Evolutionary conservation across 768 basidiomycete species (phyloP).

Genomic region (Russula brevipes): DNA sequence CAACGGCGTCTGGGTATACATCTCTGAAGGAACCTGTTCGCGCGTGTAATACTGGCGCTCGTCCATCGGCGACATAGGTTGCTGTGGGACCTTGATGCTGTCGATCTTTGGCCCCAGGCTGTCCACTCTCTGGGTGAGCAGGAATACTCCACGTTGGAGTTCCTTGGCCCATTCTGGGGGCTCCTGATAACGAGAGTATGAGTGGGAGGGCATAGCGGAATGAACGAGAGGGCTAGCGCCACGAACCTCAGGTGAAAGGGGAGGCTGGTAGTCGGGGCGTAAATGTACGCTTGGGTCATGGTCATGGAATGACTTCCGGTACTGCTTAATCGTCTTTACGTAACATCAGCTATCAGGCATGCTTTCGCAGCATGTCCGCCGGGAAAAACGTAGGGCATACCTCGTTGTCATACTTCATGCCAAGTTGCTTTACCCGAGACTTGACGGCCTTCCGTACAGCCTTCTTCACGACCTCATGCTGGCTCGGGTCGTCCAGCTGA

Average conservation of each 20-base stretch:
- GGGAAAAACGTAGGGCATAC: constrained; percentile 33
- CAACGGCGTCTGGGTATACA: constrained; percentile 25
- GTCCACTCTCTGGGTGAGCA: constrained; percentile 25
- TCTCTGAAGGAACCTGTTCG: constrained; percentile 22
- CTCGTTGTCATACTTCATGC: constrained; percentile 70
- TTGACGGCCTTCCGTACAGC: constrained; percentile 70
- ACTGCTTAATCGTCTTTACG: constrained; percentile 57
- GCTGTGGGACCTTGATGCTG: constrained; percentile 19
- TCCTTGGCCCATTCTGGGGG: constrained; percentile 27
- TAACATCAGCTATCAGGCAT: constrained; percentile 9
- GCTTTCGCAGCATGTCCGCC: constrained; percentile 14
- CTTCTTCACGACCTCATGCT: constrained; percentile 69
- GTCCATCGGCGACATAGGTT: constrained; percentile 18
- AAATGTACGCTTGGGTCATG: constrained; percentile 60
- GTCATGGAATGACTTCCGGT: constrained; percentile 53
- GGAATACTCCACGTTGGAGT: constrained; percentile 19
- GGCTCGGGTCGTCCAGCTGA: constrained; percentile 54
- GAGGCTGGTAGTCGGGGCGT: constrained; percentile 37
- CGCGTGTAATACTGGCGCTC: constrained; percentile 23
- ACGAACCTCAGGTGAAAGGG: constrained; percentile 35
- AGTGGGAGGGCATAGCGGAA: constrained; percentile 3
- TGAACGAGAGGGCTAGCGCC: constrained; percentile 5
- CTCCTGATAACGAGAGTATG: constrained; percentile 22
- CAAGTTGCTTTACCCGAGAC: constrained; percentile 66
- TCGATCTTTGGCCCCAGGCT: constrained; percentile 27